Base-by-base conservation (phyloP, 352 stramenopile species). In the Vaucheria bursata region DNA sequence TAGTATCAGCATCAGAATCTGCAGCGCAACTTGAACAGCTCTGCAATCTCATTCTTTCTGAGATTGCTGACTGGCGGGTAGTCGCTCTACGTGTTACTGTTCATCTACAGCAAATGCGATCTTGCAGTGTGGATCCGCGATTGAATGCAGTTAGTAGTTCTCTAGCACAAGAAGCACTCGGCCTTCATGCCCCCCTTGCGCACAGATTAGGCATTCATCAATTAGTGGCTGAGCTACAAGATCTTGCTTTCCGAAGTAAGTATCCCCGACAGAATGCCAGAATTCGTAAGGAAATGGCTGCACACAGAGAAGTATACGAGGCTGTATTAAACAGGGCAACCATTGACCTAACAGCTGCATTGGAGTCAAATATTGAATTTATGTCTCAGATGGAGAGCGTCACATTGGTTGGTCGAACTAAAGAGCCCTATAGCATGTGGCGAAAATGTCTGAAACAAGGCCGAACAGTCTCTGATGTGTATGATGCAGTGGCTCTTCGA, bases 401-500 rank as follows among this genome's bases (percentile, higher is more conserved):
- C 8, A 1, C 68, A 1, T 34, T 80, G 6, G 65, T 71, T 36
- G 65, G 74, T 25, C 77, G 77, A 12, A 73, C 73, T 34, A 82
- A 82, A 45, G 77, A 82, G 53, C 77, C 71, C 6, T 82, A 82
- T 36, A 80, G 72, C 1, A 79, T 82, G 77, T 82, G 77, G 77
- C 74, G 75, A 34, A 82, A 82, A 50, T 75, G 78, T 64, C 2
- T 37, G 36, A 50, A 67, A 8, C 49, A 73, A 18, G 35, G 32
- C 8, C 37, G 71, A 1, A 68, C 71, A 12, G 49, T 79, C 4
- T 71, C 72, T 34, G 37, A 65, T 50, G 77, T 82, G 0, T 67
- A 80, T 3, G 77, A 82, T 35, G 71, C 77, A 3, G 77, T 82
- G 0, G 77, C 77, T 1, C 71, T 82, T 18, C 34, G 77, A 7